Conservation (phyloP, 768 basidiomycete species). For the Trametes villosa region DNA sequence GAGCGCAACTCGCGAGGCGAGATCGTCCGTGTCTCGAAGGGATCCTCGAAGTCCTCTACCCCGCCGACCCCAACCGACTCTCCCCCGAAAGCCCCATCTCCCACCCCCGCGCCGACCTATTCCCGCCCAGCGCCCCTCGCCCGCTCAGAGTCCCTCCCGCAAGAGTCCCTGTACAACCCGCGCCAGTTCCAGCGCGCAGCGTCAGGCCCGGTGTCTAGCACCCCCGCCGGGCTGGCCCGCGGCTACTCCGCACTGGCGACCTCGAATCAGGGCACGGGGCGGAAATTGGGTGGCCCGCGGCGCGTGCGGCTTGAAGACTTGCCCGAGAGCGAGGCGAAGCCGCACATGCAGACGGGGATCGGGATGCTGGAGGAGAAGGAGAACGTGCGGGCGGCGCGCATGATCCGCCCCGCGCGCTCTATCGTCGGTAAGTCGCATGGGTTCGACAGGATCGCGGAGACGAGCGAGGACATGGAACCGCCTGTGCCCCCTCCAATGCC, state of each 20-base stretch:
- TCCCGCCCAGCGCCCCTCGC: constrained; percentile 55
- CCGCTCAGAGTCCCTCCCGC: constrained; percentile 66
- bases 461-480: constrained; percentile 23
- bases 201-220: constrained; percentile 53
- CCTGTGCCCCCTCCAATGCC: constrained; percentile 28
- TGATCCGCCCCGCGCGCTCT: constrained; percentile 18
- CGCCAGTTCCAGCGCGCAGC: constrained; percentile 70
- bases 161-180: constrained; percentile 36
- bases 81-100: constrained; percentile 36
- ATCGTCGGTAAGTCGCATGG: constrained; percentile 28
- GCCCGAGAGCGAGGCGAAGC: constrained; percentile 43
- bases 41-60: constrained; percentile 50
- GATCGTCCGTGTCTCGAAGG: constrained; percentile 59
- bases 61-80: constrained; percentile 47
- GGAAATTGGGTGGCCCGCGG: constrained; percentile 31
- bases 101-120: constrained; percentile 41
- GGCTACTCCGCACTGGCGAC: constrained; percentile 29
- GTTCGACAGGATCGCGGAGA: constrained; percentile 22
- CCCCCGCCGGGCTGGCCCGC: constrained; percentile 38
- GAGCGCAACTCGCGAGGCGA: constrained; percentile 59
- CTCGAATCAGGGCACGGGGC: constrained; percentile 26
- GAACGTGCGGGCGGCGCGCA: constrained; percentile 30
- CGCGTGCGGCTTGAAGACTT: constrained; percentile 30
- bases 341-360: constrained; percentile 22
- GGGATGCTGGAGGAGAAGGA: constrained; percentile 44